Percentiles rank a stretch among this genome's conserved stretches.
These are phyloP conservation scores for Mesembryanthemum crystallinum DNA, from an alignment of 148 eudicot species.

Conservation along the genomic window DNA sequence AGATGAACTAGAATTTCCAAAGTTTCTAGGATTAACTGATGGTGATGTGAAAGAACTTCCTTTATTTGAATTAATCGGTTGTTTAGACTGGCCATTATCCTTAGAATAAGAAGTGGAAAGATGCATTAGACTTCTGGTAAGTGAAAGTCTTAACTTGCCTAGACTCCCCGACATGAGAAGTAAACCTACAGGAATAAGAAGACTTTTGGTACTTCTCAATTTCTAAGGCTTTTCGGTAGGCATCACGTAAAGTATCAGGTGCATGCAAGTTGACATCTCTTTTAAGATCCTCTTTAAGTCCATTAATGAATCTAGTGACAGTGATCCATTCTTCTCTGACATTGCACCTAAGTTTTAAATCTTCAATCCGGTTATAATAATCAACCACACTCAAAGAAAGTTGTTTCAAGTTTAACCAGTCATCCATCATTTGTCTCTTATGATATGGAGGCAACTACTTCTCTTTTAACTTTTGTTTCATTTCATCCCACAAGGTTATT, in stretches of 20 bases:
- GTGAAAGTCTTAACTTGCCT: neutral
- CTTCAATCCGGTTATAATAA: neutral
- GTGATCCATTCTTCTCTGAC: neutral
- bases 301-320: slow-evolving; percentile 6
- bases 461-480: neutral
- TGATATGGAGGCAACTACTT: no score
- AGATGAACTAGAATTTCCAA: neutral
- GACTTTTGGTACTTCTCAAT: neutral
- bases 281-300: neutral
- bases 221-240: neutral
- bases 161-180: neutral
- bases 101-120: neutral
- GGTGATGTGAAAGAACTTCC: neutral
- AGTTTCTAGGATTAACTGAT: neutral
- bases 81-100: neutral
- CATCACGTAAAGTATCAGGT: neutral
- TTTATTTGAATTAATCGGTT: neutral
- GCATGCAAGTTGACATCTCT: neutral
- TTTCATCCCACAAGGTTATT: neutral
- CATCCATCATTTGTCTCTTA: neutral
- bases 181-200: neutral
- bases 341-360: neutral
- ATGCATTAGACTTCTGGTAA: neutral
- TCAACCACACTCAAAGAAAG: neutral
- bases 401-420: neutral